Conservation (phyloP, 192 early-diverging fungal species). For the Coemansia sp. region DNA sequence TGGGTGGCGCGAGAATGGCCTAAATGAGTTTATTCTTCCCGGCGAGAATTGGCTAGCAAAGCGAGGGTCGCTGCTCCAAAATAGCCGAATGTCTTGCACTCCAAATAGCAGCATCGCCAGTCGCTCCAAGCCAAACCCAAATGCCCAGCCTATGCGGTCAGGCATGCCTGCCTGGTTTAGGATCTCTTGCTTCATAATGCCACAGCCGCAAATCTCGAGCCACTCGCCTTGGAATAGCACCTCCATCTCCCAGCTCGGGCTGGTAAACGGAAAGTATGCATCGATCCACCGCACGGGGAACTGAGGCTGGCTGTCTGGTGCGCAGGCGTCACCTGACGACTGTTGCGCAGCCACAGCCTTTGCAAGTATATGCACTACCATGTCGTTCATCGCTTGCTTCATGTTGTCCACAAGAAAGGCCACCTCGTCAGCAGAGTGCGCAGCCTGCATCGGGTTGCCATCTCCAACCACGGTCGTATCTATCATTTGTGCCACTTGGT, state of each 20-base stretch:
- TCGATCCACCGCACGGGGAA: conserved; percentile 94
- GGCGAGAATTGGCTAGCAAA: conserved; percentile 82
- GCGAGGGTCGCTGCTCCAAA: conserved; percentile 88
- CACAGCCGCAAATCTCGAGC: conserved; percentile 93
- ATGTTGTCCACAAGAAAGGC: conserved; percentile 64
- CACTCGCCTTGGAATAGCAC: conserved; percentile 90
- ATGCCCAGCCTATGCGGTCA: conserved; percentile 93
- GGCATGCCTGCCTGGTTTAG: conserved; percentile 65
- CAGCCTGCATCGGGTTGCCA: conserved; percentile 72
- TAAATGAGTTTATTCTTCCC: conserved; percentile 70
- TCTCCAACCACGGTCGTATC: conserved; percentile 55
- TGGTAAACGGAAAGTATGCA: conserved; percentile 93
- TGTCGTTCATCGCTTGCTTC: conserved; percentile 76
- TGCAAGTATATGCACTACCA: conserved; percentile 72
- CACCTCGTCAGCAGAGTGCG: conserved; percentile 63
- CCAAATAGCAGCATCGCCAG: conserved; percentile 95
- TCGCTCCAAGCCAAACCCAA: conserved; percentile 94
- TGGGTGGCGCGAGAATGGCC: conserved; percentile 86
- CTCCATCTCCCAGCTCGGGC: conserved; percentile 96
- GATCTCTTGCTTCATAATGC: conserved; percentile 85
- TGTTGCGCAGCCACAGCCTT: conserved; percentile 33
- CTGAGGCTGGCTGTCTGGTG: not conserved
- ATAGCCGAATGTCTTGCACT: conserved; percentile 94
- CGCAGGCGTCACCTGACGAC: not conserved
- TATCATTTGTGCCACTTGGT: conserved; percentile 10